Conservation (phyloP, 2,329 filamentous ascomycete genomes). For the Truncatella angustata region DNA sequence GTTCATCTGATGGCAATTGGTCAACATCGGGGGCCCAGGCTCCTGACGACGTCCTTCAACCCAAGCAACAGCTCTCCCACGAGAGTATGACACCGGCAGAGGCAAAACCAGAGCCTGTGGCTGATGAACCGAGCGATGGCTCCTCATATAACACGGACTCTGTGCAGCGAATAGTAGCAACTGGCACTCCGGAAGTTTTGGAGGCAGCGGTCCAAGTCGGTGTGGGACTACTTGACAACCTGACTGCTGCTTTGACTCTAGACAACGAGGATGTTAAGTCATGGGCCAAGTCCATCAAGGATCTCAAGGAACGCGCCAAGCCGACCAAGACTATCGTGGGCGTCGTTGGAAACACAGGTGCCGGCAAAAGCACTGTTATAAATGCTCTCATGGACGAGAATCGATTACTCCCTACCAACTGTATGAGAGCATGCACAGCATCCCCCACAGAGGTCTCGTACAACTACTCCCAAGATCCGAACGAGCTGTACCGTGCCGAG, state of each 20-base stretch:
- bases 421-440: constrained; percentile 31
- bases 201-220: background rate
- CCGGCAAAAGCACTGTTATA: constrained; percentile 23
- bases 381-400: constrained; percentile 28
- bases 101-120: too few species aligned
- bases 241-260: background rate
- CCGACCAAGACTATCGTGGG: constrained; percentile 11
- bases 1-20: too few species aligned
- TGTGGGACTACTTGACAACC: background rate
- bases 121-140: too few species aligned
- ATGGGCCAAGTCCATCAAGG: background rate
- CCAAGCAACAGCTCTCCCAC: too few species aligned
- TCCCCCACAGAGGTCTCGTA: constrained; percentile 26
- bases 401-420: constrained; percentile 35
- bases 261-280: background rate
- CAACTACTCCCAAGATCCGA: constrained; percentile 25
- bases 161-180: background rate
- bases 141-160: background rate
- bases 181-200: background rate
- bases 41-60: too few species aligned
- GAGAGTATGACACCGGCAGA: too few species aligned
- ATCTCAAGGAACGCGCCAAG: background rate
- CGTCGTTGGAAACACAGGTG: constrained; percentile 20
- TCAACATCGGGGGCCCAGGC: too few species aligned
- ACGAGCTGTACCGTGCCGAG: constrained; percentile 18